Conservation (phyloP, 169 alveolate species). For the Perkinsus chesapeaki region DNA sequence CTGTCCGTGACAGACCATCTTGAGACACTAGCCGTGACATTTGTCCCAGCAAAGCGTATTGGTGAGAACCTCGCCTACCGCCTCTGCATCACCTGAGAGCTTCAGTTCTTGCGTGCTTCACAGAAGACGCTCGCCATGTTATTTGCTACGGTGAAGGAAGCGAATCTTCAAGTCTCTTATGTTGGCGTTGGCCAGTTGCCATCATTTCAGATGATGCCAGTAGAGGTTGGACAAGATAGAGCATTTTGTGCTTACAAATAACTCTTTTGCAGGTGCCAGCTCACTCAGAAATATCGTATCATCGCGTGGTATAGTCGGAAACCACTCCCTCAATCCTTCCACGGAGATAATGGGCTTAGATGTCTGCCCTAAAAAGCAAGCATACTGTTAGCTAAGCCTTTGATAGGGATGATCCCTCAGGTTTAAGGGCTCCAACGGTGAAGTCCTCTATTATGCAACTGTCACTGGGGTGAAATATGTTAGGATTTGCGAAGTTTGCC, state of each 20-base stretch:
- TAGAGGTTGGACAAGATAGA: not conserved
- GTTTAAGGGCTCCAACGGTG: not conserved
- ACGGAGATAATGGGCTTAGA: not conserved
- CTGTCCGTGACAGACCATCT: not conserved
- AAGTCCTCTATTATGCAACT: too few species aligned
- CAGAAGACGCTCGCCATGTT: not conserved
- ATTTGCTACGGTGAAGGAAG: not conserved
- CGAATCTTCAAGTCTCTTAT: not conserved
- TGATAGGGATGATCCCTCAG: too few species aligned
- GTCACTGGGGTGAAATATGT: too few species aligned
- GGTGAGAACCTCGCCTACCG: not conserved
- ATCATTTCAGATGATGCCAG: not conserved
- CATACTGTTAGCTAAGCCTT: too few species aligned
- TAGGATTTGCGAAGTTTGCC: too few species aligned
- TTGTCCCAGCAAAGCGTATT: not conserved
- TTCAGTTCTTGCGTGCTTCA: not conserved
- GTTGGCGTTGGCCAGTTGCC: not conserved
- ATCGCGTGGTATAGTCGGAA: not conserved
- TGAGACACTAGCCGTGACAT: not conserved
- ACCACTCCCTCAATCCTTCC: too few species aligned
- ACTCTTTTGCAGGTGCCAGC: not conserved
- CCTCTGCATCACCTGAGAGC: not conserved
- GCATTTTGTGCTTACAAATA: not conserved
- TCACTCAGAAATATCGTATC: too few species aligned
- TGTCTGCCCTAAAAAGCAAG: not conserved